Base-by-base conservation (phyloP, 768 basidiomycete species). In the Clitopilus hobsonii region DNA sequence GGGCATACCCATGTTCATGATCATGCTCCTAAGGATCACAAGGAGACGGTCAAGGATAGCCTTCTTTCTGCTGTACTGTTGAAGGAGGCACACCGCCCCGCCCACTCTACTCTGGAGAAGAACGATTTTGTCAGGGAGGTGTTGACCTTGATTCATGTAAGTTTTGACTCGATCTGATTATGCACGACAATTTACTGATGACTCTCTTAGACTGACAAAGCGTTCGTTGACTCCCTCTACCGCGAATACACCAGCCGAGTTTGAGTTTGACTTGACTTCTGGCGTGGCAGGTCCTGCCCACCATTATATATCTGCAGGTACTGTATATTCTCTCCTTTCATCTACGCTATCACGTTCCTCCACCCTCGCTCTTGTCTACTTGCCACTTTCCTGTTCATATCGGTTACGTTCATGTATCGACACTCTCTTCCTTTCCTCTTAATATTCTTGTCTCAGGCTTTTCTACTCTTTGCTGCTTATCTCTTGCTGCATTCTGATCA, bases 191-290 rank as follows among this genome's bases (percentile, higher is more conserved):
- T 63, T 51, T 49, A 54, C 56, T 52, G 18, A 28, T 16, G 18
- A 45, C 18, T 14, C 27, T 48, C 24, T 24, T 60, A 89, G 87
- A 86, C 79, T 53, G 83, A 89, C 71, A 75, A 80, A 59, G 68
- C 73, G 14, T 89, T 89, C 61, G 85, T 85, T 56, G 85, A 89
- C 59, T 68, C 71, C 32, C 74, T 87, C 47, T 85, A 76, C 72
- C 74, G 71, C 55, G 78, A 81, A 41, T 88, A 86, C 56, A 67
- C 61, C 25, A 61, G 56, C 52, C 58, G 62, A 45, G 32, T 45
- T 45, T 45, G 41, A 45, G 22, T 20, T 45, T n/a, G n/a, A n/a
- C n/a, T n/a, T n/a, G n/a, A n/a, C n/a, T n/a, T n/a, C n/a, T n/a
- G n/a, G n/a, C n/a, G n/a, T n/a, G n/a, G n/a, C n/a, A n/a, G n/a